Percentiles rank a stretch among this genome's conserved stretches.
Evolutionary conservation across 768 basidiomycete species (phyloP).

Genomic region (Dictyophora rubrovolvata): DNA sequence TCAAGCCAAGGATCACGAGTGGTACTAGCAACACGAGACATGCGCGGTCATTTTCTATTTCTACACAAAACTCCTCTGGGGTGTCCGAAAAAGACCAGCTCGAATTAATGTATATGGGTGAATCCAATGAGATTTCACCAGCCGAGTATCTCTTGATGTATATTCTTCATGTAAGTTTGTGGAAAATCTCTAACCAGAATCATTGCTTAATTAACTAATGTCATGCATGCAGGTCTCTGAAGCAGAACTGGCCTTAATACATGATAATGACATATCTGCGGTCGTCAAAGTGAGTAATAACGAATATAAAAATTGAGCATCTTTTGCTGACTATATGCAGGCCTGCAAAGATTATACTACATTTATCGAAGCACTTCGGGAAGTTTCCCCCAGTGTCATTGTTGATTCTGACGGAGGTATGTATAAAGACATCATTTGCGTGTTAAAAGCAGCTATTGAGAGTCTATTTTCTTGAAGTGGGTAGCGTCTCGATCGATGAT

Average conservation of each 20-base stretch:
- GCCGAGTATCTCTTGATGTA: slow-evolving; percentile 1
- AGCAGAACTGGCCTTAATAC: not conserved
- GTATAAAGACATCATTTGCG: not conserved
- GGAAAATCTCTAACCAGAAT: too few species aligned
- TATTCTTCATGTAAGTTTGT: not conserved
- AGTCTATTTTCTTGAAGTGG: not conserved
- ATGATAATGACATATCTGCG: slow-evolving; percentile 1
- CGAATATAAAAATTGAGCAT: not conserved
- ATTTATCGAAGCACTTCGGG: not conserved
- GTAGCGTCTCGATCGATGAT: not conserved
- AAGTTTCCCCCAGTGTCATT: not conserved
- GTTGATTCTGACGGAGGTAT: slow-evolving; percentile 7
- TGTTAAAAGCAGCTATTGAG: not conserved
- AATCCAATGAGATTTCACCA: not conserved
- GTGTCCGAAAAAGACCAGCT: not conserved
- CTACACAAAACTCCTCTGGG: not conserved
- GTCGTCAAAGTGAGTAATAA: not conserved
- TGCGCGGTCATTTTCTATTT: not conserved
- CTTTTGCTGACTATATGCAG: not conserved
- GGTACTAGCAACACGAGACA: not conserved
- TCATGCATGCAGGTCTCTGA: not conserved
- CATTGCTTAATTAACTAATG: not conserved
- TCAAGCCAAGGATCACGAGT: not conserved
- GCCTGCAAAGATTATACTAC: not conserved
- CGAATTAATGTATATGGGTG: not conserved